Percentiles rank a stretch among this genome's conserved stretches.
Conservation (phyloP, 73 alveolate species). For the Breviolum minutum region DNA sequence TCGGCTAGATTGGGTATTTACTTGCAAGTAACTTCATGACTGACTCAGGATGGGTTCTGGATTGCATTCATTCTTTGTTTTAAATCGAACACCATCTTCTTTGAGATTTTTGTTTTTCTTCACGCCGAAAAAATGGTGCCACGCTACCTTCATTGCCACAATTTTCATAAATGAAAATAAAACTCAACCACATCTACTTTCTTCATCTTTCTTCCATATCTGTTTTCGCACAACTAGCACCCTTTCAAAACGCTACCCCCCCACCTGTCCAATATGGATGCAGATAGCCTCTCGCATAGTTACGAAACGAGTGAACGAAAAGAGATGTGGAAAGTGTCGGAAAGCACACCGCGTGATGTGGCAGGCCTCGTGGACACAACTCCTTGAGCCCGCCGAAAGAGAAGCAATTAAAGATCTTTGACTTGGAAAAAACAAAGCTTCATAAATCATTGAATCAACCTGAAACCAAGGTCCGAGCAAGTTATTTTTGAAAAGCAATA, state of each 20-base stretch:
- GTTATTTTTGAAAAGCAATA: neutral
- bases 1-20: too few relatives aligned
- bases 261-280: constrained; percentile 10
- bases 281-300: constrained; percentile 13
- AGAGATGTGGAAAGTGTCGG: neutral
- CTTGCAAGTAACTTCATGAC: too few relatives aligned
- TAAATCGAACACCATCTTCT: too few relatives aligned
- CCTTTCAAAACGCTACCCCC: neutral
- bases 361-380: constrained; percentile 14
- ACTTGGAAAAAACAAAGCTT: neutral
- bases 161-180: too few relatives aligned
- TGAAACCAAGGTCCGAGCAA: neutral
- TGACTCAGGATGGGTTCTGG: too few relatives aligned
- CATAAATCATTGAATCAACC: neutral
- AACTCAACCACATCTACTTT: too few relatives aligned
- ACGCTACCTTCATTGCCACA: too few relatives aligned
- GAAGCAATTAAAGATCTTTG: neutral
- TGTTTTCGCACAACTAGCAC: too few relatives aligned
- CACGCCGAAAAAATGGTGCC: too few relatives aligned
- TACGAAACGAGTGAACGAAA: neutral
- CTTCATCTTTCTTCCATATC: too few relatives aligned
- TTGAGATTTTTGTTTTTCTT: too few relatives aligned
- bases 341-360: constrained; percentile 34
- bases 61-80: too few relatives aligned
- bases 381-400: neutral